phyloP scores from a whole-genome alignment of 2,329 filamentous ascomycete species.

The Corynespora cassiicola region DNA sequence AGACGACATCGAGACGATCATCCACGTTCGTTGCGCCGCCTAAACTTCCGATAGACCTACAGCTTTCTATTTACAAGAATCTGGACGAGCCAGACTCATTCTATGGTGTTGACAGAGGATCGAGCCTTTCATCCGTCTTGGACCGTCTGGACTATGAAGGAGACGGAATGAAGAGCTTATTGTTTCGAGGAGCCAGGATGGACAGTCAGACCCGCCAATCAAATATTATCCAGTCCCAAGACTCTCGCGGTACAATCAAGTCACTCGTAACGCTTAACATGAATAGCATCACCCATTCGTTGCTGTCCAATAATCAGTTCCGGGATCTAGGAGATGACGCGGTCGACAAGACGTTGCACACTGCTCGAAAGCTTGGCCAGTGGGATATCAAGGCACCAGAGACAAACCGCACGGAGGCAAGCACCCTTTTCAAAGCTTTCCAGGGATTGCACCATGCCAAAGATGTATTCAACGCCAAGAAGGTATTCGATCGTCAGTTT shows the following conservation, averaged over 20 bases:
- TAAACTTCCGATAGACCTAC: constrained; percentile 65
- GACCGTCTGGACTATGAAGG: constrained; percentile 87
- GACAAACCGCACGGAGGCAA: constrained; percentile 66
- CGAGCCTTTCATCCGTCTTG: constrained; percentile 78
- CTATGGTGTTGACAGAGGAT: constrained; percentile 83
- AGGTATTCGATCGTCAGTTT: constrained; percentile 68
- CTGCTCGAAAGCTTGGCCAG: constrained; percentile 82
- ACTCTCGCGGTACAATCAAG: constrained; percentile 74
- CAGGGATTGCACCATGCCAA: constrained; percentile 76
- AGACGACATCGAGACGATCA: constrained; percentile 68
- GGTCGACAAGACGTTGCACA: constrained; percentile 76
- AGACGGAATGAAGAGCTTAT: constrained; percentile 83
- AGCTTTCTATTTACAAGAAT: constrained; percentile 85
- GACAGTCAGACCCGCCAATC: constrained; percentile 78
- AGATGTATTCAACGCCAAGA: constrained; percentile 60
- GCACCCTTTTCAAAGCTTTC: constrained; percentile 79
- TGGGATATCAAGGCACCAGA: constrained; percentile 87
- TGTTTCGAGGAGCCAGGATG: constrained; percentile 89
- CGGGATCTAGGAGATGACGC: constrained; percentile 64
- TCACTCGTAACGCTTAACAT: constrained; percentile 83
- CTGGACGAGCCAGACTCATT: constrained; percentile 97
- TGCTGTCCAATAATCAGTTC: constrained; percentile 72
- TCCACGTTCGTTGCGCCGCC: constrained; percentile 56
- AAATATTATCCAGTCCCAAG: constrained; percentile 62
- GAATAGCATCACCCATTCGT: constrained; percentile 81